Percentiles rank a stretch among this genome's conserved stretches.
Evolutionary conservation across 164 flowering plant species (phyloP).

Genomic region (Chimonanthus salicifolius): DNA sequence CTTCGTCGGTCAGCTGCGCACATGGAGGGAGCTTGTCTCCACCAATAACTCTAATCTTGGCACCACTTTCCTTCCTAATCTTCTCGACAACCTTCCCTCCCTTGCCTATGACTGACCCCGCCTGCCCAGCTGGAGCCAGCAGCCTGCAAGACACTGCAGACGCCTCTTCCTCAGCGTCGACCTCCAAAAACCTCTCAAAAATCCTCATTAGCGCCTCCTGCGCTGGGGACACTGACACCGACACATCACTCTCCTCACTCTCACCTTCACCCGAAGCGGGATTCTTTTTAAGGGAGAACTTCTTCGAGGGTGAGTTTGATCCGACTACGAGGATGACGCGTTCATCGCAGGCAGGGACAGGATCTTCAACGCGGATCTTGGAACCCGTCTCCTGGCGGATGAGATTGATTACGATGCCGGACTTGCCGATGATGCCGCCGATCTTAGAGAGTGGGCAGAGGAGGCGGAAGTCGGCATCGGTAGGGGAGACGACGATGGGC

Average conservation of each 20-base stretch:
- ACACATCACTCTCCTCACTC: constrained; percentile 4
- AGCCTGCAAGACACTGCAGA: constrained; percentile 46
- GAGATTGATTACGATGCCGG: constrained; percentile 53
- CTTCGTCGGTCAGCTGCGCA: constrained; percentile 44
- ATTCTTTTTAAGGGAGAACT: constrained; percentile 12
- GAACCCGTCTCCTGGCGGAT: constrained; percentile 55
- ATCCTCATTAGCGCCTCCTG: constrained; percentile 66
- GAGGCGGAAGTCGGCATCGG: constrained; percentile 53
- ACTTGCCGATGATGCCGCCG: constrained; percentile 79
- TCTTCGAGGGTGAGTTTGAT: constrained; percentile 15
- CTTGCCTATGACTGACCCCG: constrained; percentile 67
- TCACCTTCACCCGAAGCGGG: background rate
- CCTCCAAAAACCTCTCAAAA: constrained; percentile 60
- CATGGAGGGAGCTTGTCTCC: constrained; percentile 45
- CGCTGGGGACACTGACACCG: background rate
- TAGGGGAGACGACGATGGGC: constrained; percentile 33
- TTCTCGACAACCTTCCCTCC: constrained; percentile 67
- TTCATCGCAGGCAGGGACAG: constrained; percentile 34
- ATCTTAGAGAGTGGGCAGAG: constrained; percentile 62
- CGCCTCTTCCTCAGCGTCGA: constrained; percentile 41
- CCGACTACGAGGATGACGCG: constrained; percentile 45
- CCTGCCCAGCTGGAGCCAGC: constrained; percentile 46
- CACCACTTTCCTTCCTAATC: constrained; percentile 59
- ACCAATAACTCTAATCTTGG: constrained; percentile 50
- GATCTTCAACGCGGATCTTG: constrained; percentile 58